These are phyloP conservation scores for Pseudonitzschia pungens DNA, from an alignment of 108 stramenopile genomes.

Conservation along the genomic window DNA sequence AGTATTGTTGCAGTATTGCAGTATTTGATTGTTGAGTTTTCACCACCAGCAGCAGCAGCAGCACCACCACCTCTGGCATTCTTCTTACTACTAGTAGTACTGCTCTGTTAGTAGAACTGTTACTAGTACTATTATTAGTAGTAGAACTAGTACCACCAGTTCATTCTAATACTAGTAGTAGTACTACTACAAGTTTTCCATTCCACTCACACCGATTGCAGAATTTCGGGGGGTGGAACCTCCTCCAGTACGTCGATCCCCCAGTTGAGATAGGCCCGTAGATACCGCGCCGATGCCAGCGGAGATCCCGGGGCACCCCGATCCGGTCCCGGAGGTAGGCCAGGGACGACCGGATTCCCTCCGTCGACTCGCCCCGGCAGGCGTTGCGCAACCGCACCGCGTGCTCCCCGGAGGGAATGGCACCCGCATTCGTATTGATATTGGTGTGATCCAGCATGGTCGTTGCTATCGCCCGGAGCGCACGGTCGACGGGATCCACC, in stretches of 20 bases:
- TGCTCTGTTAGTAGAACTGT: too few species aligned
- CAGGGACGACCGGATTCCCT: slow-evolving; percentile 59
- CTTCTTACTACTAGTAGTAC: too few species aligned
- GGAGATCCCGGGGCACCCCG: slow-evolving; percentile 83
- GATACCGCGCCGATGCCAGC: slow-evolving; percentile 68
- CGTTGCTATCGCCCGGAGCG: slow-evolving; percentile 56
- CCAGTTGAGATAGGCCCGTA: slow-evolving; percentile 82
- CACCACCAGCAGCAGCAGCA: too few species aligned
- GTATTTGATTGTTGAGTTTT: too few species aligned
- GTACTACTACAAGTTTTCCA: too few species aligned
- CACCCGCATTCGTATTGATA: slow-evolving; percentile 43
- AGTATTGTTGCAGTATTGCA: too few species aligned
- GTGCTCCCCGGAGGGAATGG: neutral
- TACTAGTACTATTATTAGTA: too few species aligned
- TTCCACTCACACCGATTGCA: too few species aligned
- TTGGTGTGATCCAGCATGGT: slow-evolving; percentile 22
- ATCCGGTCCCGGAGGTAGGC: slow-evolving; percentile 78
- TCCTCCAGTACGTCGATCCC: slow-evolving; percentile 45
- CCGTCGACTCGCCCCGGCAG: neutral
- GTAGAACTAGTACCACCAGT: too few species aligned
- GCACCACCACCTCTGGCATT: too few species aligned
- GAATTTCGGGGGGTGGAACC: too few species aligned
- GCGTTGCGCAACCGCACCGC: slow-evolving; percentile 37
- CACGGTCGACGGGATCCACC: slow-evolving; percentile 53
- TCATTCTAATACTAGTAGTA: too few species aligned